Percentiles rank a stretch among this genome's conserved stretches.
These are phyloP conservation scores for Sphaerulina vaccinii DNA, from an alignment of 2,329 filamentous ascomycete species.

Conservation along the genomic window DNA sequence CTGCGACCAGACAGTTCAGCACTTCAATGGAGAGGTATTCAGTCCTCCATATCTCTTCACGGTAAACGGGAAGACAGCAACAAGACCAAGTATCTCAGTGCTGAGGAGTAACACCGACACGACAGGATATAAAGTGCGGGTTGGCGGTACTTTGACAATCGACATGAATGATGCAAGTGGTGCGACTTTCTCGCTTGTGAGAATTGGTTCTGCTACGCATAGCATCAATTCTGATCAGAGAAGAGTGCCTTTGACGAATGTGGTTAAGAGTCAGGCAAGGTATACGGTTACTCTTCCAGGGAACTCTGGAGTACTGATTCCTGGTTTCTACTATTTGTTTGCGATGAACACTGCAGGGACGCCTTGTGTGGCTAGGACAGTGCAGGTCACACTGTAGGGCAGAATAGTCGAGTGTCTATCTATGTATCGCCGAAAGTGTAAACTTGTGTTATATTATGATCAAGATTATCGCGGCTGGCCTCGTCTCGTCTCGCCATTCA, in stretches of 20 bases:
- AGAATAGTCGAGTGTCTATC: too few relatives aligned
- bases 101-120: background rate
- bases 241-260: constrained; percentile 46
- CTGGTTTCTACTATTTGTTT: constrained; percentile 57
- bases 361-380: constrained; percentile 8
- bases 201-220: constrained; percentile 53
- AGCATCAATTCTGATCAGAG: constrained; percentile 59
- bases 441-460: too few relatives aligned
- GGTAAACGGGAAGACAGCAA: constrained; percentile 5
- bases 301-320: constrained; percentile 52
- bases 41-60: constrained; percentile 57
- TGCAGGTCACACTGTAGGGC: background rate
- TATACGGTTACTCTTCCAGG: constrained; percentile 47
- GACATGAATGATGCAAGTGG: background rate
- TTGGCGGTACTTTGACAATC: background rate
- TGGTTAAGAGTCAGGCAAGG: constrained; percentile 25
- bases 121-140: too few relatives aligned
- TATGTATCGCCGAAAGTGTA: too few relatives aligned
- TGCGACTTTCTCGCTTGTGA: constrained; percentile 39
- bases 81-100: constrained; percentile 5
- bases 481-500: too few relatives aligned
- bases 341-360: constrained; percentile 25
- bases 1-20: constrained; percentile 40
- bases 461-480: too few relatives aligned
- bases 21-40: constrained; percentile 57